These are phyloP conservation scores for Aristolochia californica DNA, from an alignment of 164 flowering plant species.

Conservation along the genomic window DNA sequence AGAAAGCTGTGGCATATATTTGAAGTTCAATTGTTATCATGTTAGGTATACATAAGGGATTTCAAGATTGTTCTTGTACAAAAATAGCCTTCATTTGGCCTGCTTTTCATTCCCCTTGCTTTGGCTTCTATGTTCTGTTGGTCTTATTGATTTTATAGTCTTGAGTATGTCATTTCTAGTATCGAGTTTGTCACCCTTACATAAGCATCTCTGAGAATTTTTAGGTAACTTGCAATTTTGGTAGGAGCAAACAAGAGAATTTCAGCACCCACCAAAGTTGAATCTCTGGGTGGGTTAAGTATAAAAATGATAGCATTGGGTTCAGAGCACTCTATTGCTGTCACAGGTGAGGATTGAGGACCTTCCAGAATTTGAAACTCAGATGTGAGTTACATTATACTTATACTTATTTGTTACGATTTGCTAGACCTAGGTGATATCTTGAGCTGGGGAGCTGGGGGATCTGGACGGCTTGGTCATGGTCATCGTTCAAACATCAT, in stretches of 20 bases:
- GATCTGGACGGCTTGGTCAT: constrained; percentile 92
- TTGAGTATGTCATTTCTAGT: too few relatives aligned
- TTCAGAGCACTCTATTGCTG: constrained; percentile 82
- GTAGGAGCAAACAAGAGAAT: constrained; percentile 57
- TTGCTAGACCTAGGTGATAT: constrained; percentile 58
- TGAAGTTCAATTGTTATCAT: too few relatives aligned
- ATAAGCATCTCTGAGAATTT: too few relatives aligned
- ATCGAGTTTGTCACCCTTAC: too few relatives aligned
- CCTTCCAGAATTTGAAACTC: not conserved
- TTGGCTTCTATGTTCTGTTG: too few relatives aligned
- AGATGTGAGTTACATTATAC: not conserved
- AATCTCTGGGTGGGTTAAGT: constrained; percentile 47
- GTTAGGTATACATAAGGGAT: too few relatives aligned
- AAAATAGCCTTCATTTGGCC: too few relatives aligned
- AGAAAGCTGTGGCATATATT: too few relatives aligned
- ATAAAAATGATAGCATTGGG: constrained; percentile 62
- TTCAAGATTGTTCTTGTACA: too few relatives aligned
- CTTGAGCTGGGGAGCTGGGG: constrained; percentile 93
- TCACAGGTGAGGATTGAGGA: constrained; percentile 46
- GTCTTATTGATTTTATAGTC: too few relatives aligned
- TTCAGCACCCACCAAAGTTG: constrained; percentile 50
- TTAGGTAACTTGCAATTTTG: constrained; percentile 5
- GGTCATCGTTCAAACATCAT: constrained; percentile 55
- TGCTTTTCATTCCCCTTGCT: too few relatives aligned
- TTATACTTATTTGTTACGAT: not conserved